A percentile compares a stretch with the other conserved stretches of the same genome.
Evolutionary conservation across 1,284 basidiomycete genomes (phyloP).

Genomic region (Puccinia polysora): DNA sequence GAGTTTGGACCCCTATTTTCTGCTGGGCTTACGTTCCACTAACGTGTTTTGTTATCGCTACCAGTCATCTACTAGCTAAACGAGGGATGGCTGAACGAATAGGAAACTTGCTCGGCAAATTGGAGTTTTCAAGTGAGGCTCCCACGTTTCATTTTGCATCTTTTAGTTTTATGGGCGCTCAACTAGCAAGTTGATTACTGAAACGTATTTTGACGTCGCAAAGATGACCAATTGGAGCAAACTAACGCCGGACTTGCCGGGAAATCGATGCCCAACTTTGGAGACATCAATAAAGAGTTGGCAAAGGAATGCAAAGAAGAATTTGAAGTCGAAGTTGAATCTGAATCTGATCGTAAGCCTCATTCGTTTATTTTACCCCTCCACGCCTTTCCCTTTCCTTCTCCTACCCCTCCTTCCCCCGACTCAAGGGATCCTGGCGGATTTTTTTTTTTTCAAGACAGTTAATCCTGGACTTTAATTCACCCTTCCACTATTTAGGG

Average conservation of each 20-base stretch:
- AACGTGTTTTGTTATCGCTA: conserved; percentile 19
- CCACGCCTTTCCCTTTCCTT: not conserved
- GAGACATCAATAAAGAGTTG: conserved; percentile 79
- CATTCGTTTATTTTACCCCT: not conserved
- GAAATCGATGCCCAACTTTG: conserved; percentile 95
- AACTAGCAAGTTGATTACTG: not conserved
- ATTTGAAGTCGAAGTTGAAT: conserved; percentile 56
- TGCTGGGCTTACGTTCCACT: not conserved
- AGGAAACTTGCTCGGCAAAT: conserved; percentile 83
- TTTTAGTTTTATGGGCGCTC: not conserved
- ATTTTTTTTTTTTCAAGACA: conserved; percentile 12
- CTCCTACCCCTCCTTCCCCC: no score
- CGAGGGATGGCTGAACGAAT: conserved; percentile 86
- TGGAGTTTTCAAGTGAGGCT: conserved; percentile 68
- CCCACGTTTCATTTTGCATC: not conserved
- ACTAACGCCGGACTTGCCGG: conserved; percentile 90
- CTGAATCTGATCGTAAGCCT: conserved; percentile 56
- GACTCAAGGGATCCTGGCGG: no score
- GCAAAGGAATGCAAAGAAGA: conserved; percentile 94
- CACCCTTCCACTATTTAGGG: conserved; percentile 14
- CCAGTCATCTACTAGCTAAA: conserved; percentile 83
- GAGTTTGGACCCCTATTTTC: conserved; percentile 45
- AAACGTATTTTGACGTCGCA: no score
- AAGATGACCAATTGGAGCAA: conserved; percentile 83
- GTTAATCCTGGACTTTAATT: conserved; percentile 1